Percentiles rank a stretch among this genome's conserved stretches.
These are phyloP conservation scores for Plasmodium blacklocki DNA, from an alignment of 169 alveolate species.

Conservation along the genomic window DNA sequence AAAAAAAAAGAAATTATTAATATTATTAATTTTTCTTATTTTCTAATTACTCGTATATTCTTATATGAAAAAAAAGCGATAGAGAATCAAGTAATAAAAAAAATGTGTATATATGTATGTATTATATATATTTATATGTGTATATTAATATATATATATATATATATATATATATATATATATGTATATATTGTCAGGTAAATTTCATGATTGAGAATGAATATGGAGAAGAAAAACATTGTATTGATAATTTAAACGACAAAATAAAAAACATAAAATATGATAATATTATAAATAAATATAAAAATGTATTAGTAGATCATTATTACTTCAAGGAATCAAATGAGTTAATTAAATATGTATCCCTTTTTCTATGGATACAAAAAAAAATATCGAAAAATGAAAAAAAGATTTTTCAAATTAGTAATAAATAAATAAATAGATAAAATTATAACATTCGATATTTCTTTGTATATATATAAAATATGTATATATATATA, in stretches of 20 bases:
- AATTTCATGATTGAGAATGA: slow-evolving; percentile 46
- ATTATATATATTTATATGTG: background rate
- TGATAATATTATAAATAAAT: slow-evolving; percentile 45
- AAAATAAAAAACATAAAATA: slow-evolving; percentile 11
- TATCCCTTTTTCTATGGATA: slow-evolving; percentile 31
- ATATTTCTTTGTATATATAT: background rate
- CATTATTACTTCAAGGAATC: slow-evolving; percentile 34
- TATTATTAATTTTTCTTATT: slow-evolving; percentile 21
- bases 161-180: background rate
- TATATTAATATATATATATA: background rate
- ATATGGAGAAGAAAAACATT: slow-evolving; percentile 21
- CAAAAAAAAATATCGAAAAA: slow-evolving; percentile 30
- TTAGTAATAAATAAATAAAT: slow-evolving; percentile 14
- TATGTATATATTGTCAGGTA: slow-evolving; percentile 16
- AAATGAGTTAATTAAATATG: slow-evolving; percentile 23
- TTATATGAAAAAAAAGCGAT: slow-evolving; percentile 25
- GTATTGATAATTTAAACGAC: slow-evolving; percentile 16
- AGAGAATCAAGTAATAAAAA: slow-evolving; percentile 43
- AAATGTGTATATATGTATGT: background rate
- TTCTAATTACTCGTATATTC: slow-evolving; percentile 56
- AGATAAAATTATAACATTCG: background rate
- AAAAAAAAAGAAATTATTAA: slow-evolving; percentile 9
- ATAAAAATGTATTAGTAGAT: slow-evolving; percentile 18
- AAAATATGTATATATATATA: background rate
- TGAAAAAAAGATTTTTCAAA: slow-evolving; percentile 15